These are phyloP conservation scores for Arthrobotrys megalospora DNA, from an alignment of 2,329 filamentous ascomycete genomes.

Conservation along the genomic window DNA sequence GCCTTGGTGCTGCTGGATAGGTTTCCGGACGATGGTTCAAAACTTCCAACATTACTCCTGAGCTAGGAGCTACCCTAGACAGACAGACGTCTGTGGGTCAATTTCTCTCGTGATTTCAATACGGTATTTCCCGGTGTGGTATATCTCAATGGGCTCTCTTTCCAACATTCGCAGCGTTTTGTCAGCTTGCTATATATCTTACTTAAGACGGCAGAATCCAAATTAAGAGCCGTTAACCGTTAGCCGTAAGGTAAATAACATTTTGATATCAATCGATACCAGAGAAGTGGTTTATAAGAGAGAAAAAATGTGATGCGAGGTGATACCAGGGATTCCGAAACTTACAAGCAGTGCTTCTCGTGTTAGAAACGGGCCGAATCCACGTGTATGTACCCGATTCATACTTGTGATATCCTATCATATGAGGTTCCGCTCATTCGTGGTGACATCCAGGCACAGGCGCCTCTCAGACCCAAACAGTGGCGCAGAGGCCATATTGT, in stretches of 20 bases:
- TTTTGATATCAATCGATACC: constrained; percentile 6
- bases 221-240: not conserved
- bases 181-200: constrained; percentile 13
- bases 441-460: constrained; percentile 21
- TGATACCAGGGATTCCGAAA: not conserved
- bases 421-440: constrained; percentile 14
- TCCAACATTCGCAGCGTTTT: not conserved
- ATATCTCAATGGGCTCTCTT: not conserved
- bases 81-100: constrained; percentile 36
- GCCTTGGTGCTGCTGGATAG: constrained; percentile 22
- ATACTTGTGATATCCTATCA: constrained; percentile 5
- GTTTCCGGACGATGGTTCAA: constrained; percentile 33
- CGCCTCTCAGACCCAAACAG: constrained; percentile 24
- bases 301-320: not conserved
- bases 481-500: constrained; percentile 15
- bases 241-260: not conserved
- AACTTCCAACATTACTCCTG: constrained; percentile 36
- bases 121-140: constrained; percentile 23
- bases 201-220: constrained; percentile 28
- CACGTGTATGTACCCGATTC: constrained; percentile 27
- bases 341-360: constrained; percentile 1
- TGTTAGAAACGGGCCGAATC: constrained; percentile 25
- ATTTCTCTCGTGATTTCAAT: constrained; percentile 13
- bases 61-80: constrained; percentile 47
- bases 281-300: not conserved